phyloP scores from a whole-genome alignment of 1,284 basidiomycete genomes.

The Ustilago vetiveriae region DNA sequence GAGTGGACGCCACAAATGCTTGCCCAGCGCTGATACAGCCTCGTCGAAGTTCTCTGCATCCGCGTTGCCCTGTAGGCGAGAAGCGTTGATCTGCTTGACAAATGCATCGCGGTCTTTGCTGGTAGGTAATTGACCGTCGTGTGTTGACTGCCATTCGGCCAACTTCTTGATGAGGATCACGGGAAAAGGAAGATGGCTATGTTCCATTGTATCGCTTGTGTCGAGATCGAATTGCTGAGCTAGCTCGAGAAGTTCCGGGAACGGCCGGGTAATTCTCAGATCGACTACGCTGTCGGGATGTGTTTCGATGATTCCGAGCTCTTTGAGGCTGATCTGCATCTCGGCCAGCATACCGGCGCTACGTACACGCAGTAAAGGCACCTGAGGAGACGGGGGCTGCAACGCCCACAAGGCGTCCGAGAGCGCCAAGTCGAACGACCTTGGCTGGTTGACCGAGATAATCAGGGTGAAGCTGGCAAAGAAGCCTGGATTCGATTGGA shows the following conservation, averaged over 20 bases:
- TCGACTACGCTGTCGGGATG: constrained; percentile 78
- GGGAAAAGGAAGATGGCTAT: constrained; percentile 61
- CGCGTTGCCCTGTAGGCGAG: constrained; percentile 73
- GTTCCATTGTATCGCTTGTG: constrained; percentile 51
- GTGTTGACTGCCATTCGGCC: constrained; percentile 76
- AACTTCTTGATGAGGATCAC: constrained; percentile 75
- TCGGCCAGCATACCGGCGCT: constrained; percentile 60
- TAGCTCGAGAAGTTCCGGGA: constrained; percentile 71
- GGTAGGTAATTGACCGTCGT: constrained; percentile 70
- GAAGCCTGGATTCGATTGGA: constrained; percentile 72
- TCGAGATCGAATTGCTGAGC: constrained; percentile 46
- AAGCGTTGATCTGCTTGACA: constrained; percentile 73
- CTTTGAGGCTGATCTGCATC: constrained; percentile 55
- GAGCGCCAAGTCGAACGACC: constrained; percentile 40
- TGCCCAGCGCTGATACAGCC: constrained; percentile 56
- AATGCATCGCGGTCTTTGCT: constrained; percentile 80
- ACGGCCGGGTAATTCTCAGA: constrained; percentile 86
- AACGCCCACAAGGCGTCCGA: constrained; percentile 54
- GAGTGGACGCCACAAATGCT: constrained; percentile 62
- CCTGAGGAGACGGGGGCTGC: constrained; percentile 36
- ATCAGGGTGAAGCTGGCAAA: constrained; percentile 78
- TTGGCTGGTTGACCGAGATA: constrained; percentile 74
- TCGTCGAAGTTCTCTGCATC: constrained; percentile 95
- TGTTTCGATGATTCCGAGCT: constrained; percentile 78
- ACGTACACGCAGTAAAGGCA: constrained; percentile 55